Conservation (phyloP, 768 basidiomycete species). For the Suillus brevipes region DNA sequence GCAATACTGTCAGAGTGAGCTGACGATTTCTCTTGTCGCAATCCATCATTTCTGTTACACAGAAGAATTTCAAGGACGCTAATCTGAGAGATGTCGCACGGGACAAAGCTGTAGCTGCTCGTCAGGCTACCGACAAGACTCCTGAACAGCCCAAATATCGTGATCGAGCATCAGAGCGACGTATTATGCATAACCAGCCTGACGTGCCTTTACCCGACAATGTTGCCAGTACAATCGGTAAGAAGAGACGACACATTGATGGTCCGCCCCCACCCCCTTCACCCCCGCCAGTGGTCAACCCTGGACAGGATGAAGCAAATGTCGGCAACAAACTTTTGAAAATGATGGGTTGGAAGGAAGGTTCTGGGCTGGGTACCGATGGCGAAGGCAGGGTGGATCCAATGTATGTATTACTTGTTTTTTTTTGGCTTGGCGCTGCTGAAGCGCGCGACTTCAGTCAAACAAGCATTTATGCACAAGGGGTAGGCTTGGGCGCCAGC, state of each 20-base stretch:
- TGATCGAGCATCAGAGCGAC: conserved; percentile 91
- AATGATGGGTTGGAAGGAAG: conserved; percentile 98
- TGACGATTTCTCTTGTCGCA: conserved; percentile 30
- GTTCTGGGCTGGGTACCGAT: conserved; percentile 78
- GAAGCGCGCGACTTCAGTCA: conserved; percentile 44
- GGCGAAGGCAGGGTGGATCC: conserved; percentile 89
- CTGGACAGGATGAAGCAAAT: conserved; percentile 80
- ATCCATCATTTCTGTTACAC: conserved; percentile 19
- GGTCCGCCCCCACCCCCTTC: conserved; percentile 61
- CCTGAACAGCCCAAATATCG: conserved; percentile 81
- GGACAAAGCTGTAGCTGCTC: conserved; percentile 55
- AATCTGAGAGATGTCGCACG: conserved; percentile 72
- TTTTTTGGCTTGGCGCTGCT: conserved; percentile 9
- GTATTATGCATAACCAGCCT: conserved; percentile 89
- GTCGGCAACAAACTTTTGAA: conserved; percentile 91
- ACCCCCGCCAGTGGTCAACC: conserved; percentile 63
- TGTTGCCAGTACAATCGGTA: conserved; percentile 33
- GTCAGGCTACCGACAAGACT: conserved; percentile 34
- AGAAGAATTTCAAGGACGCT: conserved; percentile 86
- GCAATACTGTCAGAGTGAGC: conserved; percentile 25
- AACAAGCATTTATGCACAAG: conserved; percentile 83
- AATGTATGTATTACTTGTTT: conserved; percentile 51
- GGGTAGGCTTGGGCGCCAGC: conserved; percentile 89
- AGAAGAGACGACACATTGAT: conserved; percentile 49
- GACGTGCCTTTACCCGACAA: conserved; percentile 71